Conservation (phyloP, 2,329 filamentous ascomycete genomes). For the Alternaria sp. region DNA sequence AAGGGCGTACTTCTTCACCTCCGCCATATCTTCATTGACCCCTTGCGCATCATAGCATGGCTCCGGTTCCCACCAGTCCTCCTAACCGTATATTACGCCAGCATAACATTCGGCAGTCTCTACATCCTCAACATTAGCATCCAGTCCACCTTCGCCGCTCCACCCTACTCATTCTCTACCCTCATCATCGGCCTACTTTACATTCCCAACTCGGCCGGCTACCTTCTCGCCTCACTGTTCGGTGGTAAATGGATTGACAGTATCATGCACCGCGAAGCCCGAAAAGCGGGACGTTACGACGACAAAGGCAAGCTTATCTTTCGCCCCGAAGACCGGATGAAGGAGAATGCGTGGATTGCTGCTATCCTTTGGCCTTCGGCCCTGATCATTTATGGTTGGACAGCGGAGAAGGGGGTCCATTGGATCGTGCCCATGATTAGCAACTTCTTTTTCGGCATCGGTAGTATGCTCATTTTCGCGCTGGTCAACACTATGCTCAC, state of each 20-base stretch:
- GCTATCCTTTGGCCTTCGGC: conserved; percentile 47
- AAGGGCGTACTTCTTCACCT: conserved; percentile 36
- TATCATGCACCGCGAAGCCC: conserved; percentile 52
- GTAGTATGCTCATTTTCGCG: conserved; percentile 51
- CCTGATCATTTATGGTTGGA: conserved; percentile 52
- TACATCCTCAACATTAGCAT: conserved; percentile 53
- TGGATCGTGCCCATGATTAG: conserved; percentile 50
- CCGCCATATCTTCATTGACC: conserved; percentile 51
- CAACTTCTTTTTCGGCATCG: conserved; percentile 54
- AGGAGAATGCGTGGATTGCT: conserved; percentile 52
- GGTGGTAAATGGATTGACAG: conserved; percentile 52
- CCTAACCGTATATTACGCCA: conserved; percentile 52
- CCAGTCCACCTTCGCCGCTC: conserved; percentile 43
- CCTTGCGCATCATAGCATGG: conserved; percentile 49
- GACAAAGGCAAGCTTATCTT: conserved; percentile 46
- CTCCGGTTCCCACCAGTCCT: conserved; percentile 50
- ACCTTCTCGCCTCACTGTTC: conserved; percentile 45
- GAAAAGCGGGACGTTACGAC: conserved; percentile 48
- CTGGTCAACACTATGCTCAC: conserved; percentile 52
- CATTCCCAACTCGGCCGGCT: conserved; percentile 49
- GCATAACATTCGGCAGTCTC: conserved; percentile 50
- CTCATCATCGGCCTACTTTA: conserved; percentile 50
- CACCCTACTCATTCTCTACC: conserved; percentile 49
- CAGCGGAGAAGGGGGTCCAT: conserved; percentile 39
- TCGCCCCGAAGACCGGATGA: conserved; percentile 51